Percentiles rank a stretch among this genome's conserved stretches.
Conservation (phyloP, 192 early-diverging fungal genomes). For the Coemansia sp. region DNA sequence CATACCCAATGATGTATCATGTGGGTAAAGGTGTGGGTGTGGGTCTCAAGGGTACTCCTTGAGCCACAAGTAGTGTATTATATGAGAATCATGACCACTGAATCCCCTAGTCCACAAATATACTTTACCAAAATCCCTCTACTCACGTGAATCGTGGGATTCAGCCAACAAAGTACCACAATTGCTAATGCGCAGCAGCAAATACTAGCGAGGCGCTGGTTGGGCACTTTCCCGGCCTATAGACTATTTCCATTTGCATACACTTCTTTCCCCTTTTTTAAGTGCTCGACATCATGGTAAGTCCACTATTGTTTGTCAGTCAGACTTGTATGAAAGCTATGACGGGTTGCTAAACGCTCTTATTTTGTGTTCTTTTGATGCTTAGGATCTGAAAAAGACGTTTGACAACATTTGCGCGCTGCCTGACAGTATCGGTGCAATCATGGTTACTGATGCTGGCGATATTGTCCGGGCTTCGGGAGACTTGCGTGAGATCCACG, state of each 20-base stretch:
- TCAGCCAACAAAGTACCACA: not conserved
- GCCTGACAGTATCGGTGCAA: constrained; percentile 42
- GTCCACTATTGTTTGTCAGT: not conserved
- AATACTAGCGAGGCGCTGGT: not conserved
- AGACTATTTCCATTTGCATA: not conserved
- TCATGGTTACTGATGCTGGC: constrained; percentile 54
- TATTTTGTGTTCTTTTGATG: not conserved
- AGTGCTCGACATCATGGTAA: not conserved
- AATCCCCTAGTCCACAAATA: too few species aligned
- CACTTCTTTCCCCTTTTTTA: not conserved
- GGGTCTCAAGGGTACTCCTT: too few species aligned
- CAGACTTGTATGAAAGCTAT: not conserved
- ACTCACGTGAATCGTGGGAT: not conserved
- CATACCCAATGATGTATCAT: too few species aligned
- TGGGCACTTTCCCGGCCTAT: not conserved
- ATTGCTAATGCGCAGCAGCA: not conserved
- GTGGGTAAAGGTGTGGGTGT: too few species aligned
- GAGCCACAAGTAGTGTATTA: too few species aligned
- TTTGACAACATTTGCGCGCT: constrained; percentile 52
- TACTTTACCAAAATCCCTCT: too few species aligned
- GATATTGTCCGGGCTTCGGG: constrained; percentile 43
- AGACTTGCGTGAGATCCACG: constrained; percentile 22
- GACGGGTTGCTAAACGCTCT: not conserved
- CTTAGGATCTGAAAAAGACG: constrained; percentile 49
- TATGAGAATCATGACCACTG: too few species aligned